These are phyloP conservation scores for Oxytropis ochrocephala DNA, from an alignment of 306 rosid genomes.

Conservation along the genomic window DNA sequence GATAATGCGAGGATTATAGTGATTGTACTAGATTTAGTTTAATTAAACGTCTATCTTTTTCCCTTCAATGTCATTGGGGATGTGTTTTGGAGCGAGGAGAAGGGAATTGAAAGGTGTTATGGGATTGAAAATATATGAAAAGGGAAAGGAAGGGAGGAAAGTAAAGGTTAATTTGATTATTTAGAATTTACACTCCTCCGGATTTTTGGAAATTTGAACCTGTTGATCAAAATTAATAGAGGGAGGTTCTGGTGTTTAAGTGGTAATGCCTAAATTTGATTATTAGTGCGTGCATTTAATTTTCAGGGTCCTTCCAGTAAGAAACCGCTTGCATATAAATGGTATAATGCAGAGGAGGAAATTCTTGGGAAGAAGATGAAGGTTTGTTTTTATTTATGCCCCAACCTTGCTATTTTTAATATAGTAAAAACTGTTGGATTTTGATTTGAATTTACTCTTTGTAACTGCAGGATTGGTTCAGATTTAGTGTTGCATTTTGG, in stretches of 20 bases:
- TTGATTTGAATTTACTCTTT: not conserved
- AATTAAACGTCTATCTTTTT: not conserved
- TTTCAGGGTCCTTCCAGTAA: slow-evolving; percentile 85
- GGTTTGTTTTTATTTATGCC: slow-evolving; percentile 42
- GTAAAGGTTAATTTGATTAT: not conserved
- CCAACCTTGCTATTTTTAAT: not conserved
- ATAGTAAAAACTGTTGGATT: slow-evolving; percentile 2
- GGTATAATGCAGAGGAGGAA: slow-evolving; percentile 85
- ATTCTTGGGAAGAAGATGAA: slow-evolving; percentile 92
- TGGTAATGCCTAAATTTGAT: not conserved
- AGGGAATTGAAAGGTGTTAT: not conserved
- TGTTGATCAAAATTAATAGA: not conserved
- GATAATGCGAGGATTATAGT: not conserved
- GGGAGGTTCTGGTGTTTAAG: not conserved
- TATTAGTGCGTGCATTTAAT: not conserved
- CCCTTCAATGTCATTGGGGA: not conserved
- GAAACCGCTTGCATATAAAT: slow-evolving; percentile 70
- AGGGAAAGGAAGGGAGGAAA: not conserved
- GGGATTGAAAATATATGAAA: not conserved
- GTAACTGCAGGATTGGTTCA: slow-evolving; percentile 72
- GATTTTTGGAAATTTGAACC: not conserved
- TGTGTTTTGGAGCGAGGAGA: not conserved
- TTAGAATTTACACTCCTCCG: not conserved
- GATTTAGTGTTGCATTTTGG: slow-evolving; percentile 99
- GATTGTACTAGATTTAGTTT: not conserved